phyloP scores from a whole-genome alignment of 108 stramenopile species.

The Chaetoceros tenuissimus region DNA sequence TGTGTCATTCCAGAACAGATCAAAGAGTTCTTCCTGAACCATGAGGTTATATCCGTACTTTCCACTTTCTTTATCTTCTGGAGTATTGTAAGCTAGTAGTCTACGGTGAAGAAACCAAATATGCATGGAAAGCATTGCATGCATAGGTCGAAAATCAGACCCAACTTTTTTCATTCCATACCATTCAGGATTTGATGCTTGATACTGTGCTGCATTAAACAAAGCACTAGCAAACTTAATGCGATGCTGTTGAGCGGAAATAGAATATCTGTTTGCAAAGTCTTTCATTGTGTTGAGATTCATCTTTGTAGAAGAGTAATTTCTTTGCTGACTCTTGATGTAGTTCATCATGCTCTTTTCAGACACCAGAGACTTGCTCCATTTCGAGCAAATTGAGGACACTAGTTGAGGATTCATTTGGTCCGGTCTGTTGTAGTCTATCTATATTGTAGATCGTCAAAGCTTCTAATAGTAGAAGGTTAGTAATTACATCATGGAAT shows the following conservation, averaged over 20 bases:
- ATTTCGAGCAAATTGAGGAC: no score
- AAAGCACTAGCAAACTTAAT: conserved; percentile 55
- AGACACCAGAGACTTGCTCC: no score
- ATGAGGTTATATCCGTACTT: conserved; percentile 9
- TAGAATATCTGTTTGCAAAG: conserved; percentile 44
- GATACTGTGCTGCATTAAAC: conserved; percentile 56
- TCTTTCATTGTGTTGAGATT: no score
- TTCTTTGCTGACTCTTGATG: no score
- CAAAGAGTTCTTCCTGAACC: conserved; percentile 88
- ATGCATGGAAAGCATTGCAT: conserved; percentile 81
- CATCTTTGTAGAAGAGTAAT: no score
- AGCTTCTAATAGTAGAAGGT: no score
- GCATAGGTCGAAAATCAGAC: conserved; percentile 75
- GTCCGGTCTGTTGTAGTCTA: no score
- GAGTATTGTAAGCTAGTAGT: conserved; percentile 37
- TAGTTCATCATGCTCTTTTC: no score
- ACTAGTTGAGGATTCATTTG: no score
- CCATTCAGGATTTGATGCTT: conserved; percentile 72
- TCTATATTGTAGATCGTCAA: no score
- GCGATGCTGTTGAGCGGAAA: conserved; percentile 49
- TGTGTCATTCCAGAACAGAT: conserved; percentile 83
- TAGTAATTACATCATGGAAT: no score
- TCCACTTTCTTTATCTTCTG: not conserved
- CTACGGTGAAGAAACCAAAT: conserved; percentile 88
- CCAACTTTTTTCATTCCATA: conserved; percentile 61